Conservation (phyloP, 2,329 filamentous ascomycete species). For the Arthrobotrys iridis region DNA sequence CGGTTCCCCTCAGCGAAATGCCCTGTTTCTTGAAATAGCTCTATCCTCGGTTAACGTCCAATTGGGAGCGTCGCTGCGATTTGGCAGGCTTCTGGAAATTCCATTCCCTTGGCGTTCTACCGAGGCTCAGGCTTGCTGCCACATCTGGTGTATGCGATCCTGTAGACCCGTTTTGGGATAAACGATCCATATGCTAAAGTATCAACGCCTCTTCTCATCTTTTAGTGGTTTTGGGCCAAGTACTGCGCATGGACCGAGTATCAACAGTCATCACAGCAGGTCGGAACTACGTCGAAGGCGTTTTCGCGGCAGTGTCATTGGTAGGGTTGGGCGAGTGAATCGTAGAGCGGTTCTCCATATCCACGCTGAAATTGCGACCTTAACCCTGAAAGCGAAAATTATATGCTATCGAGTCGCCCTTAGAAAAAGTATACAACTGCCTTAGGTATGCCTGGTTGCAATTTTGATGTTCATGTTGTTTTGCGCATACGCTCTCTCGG, state of each 20-base stretch:
- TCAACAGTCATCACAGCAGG: constrained; percentile 33
- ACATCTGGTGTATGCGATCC: constrained; percentile 50
- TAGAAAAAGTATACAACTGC: background rate
- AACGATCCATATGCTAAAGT: constrained; percentile 34
- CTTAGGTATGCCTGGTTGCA: constrained; percentile 7
- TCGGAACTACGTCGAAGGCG: constrained; percentile 45
- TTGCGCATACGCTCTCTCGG: too few relatives aligned
- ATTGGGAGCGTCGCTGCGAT: constrained; percentile 21
- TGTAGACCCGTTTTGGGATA: constrained; percentile 49
- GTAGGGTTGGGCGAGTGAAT: background rate
- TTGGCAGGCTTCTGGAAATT: constrained; percentile 47
- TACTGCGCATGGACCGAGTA: constrained; percentile 31
- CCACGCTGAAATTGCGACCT: constrained; percentile 1
- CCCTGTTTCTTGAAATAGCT: constrained; percentile 51
- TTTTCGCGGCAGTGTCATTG: constrained; percentile 11
- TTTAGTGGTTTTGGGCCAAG: constrained; percentile 30
- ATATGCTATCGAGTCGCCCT: background rate
- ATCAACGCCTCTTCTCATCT: constrained; percentile 20
- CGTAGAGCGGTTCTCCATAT: background rate
- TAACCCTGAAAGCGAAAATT: constrained; percentile 13
- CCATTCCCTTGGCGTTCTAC: constrained; percentile 27
- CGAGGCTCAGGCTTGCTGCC: constrained; percentile 23
- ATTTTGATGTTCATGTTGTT: constrained; percentile 10
- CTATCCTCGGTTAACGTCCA: constrained; percentile 30
- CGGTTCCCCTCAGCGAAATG: constrained; percentile 34